phyloP scores from a whole-genome alignment of 306 rosid species.

The Echinosophora koreensis region DNA sequence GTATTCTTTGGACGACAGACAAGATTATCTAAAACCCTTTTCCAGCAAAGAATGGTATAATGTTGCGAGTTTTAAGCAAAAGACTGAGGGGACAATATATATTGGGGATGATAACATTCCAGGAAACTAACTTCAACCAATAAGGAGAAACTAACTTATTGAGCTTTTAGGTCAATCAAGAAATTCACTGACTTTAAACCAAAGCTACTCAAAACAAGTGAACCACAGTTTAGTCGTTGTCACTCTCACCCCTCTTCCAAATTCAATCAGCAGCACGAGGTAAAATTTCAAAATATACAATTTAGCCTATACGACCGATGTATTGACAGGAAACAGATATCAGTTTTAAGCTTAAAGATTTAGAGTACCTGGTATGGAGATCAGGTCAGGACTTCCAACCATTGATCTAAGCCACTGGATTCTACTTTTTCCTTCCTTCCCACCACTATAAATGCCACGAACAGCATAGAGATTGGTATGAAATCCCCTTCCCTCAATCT shows the following conservation, averaged over 20 bases:
- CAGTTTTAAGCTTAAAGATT: conserved; percentile 19
- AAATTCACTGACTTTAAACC: background rate
- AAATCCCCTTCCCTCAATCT: conserved; percentile 98
- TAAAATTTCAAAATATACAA: conserved; percentile 8
- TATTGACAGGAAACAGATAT: conserved; percentile 2
- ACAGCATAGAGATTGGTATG: conserved; percentile 97
- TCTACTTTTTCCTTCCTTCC: conserved; percentile 97
- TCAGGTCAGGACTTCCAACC: conserved; percentile 99
- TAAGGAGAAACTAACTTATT: background rate
- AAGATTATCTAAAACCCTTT: background rate
- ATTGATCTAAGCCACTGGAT: conserved; percentile 99
- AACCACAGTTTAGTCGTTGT: conserved; percentile 12
- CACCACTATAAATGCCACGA: conserved; percentile 91
- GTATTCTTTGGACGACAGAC: background rate
- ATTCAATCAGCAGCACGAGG: conserved; percentile 1
- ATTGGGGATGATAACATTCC: background rate
- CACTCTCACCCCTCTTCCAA: background rate
- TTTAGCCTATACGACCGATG: background rate
- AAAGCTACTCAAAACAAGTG: background rate
- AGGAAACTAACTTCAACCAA: background rate
- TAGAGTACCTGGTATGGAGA: conserved; percentile 88
- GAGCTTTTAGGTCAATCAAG: background rate
- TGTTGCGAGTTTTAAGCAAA: background rate
- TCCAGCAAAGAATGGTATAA: background rate
- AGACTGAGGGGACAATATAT: background rate